Conservation (phyloP, 148 eudicot genomes). For the Chenopodium suecicum region DNA sequence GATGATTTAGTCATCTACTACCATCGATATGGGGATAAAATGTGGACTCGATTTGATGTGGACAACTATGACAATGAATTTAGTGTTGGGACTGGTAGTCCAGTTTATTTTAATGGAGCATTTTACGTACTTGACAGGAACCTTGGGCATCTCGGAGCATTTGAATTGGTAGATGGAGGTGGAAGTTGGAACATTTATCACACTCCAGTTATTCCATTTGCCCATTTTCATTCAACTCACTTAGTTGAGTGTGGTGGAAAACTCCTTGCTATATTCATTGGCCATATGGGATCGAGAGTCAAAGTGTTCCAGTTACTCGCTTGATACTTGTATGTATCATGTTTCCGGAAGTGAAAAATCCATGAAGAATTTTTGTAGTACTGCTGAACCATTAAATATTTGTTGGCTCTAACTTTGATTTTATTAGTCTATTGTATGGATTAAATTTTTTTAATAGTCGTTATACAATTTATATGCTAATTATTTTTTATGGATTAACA, state of each 20-base stretch:
- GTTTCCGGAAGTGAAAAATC: not conserved
- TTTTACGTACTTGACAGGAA: not conserved
- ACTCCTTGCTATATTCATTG: slow-evolving; percentile 5
- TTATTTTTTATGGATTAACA: too few relatives aligned
- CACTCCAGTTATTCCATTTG: not conserved
- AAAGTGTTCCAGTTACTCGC: not conserved
- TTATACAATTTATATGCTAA: too few relatives aligned
- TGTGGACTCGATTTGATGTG: not conserved
- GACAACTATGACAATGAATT: not conserved
- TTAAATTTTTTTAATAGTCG: too few relatives aligned
- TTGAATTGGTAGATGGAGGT: not conserved
- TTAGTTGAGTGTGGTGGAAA: slow-evolving; percentile 11
- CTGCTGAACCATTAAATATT: not conserved
- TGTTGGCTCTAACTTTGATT: not conserved
- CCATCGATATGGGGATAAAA: not conserved
- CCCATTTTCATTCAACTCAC: not conserved
- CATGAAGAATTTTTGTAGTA: not conserved
- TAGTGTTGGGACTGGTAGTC: not conserved
- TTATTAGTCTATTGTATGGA: too few relatives aligned
- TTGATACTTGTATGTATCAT: slow-evolving; percentile 5
- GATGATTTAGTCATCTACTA: too few relatives aligned
- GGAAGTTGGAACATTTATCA: not conserved
- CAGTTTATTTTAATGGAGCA: not conserved
- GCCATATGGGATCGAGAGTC: not conserved
- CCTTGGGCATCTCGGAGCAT: too few relatives aligned